A percentile compares a stretch with the other conserved stretches of the same genome.
phyloP scores from a whole-genome alignment of 2,329 filamentous ascomycete species.

The Proliferodiscus dingleyae region DNA sequence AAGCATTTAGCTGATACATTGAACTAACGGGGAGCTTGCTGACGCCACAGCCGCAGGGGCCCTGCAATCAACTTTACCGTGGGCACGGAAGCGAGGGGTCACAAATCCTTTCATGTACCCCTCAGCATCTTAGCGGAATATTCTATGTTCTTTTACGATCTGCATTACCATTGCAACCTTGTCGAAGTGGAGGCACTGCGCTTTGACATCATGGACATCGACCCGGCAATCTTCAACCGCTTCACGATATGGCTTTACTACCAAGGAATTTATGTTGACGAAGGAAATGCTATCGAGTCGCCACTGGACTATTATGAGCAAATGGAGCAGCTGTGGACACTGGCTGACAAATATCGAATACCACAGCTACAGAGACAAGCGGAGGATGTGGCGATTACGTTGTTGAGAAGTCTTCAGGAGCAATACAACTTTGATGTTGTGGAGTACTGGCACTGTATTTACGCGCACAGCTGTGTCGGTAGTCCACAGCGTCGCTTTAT shows the following conservation, averaged over 20 bases:
- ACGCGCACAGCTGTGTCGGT: slow-evolving; percentile 10
- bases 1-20: background rate
- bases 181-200: slow-evolving; percentile 9
- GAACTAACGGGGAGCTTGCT: slow-evolving; percentile 1
- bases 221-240: slow-evolving; percentile 9
- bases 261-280: slow-evolving; percentile 11
- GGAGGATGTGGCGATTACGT: slow-evolving; percentile 4
- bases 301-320: slow-evolving; percentile 12
- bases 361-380: slow-evolving; percentile 9
- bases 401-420: slow-evolving; percentile 7
- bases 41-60: slow-evolving; percentile 3
- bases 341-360: slow-evolving; percentile 12
- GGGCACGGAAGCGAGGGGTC: slow-evolving; percentile 3
- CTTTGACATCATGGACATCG: slow-evolving; percentile 11
- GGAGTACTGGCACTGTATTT: slow-evolving; percentile 11
- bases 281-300: background rate
- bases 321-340: slow-evolving; percentile 10
- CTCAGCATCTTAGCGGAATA: slow-evolving; percentile 12
- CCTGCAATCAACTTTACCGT: slow-evolving; percentile 9
- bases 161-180: slow-evolving; percentile 8
- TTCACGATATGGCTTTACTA: slow-evolving; percentile 13
- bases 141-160: slow-evolving; percentile 10
- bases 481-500: slow-evolving; percentile 13
- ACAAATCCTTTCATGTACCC: slow-evolving; percentile 8
- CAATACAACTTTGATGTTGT: slow-evolving; percentile 14